phyloP scores from a whole-genome alignment of 2,329 filamentous ascomycete genomes.

The Ceratocystis albifundus region DNA sequence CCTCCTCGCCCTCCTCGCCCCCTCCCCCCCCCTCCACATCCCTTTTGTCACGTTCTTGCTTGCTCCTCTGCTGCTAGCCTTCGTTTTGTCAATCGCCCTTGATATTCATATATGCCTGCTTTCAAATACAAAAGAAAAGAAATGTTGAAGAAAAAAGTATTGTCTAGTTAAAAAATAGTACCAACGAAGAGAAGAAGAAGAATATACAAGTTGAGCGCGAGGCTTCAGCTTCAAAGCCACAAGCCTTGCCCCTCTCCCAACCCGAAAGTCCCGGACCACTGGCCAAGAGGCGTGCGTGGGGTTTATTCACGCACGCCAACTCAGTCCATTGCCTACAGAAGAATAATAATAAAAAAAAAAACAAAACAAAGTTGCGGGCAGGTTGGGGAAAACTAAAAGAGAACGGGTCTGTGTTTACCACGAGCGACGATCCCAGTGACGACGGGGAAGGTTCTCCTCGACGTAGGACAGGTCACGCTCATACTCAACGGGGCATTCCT shows the following conservation, averaged over 20 bases:
- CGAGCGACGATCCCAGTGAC: constrained; percentile 22
- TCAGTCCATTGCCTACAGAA: background rate
- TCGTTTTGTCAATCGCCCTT: constrained; percentile 9
- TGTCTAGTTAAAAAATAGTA: constrained; percentile 13
- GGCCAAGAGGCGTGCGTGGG: background rate
- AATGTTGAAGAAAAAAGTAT: constrained; percentile 8
- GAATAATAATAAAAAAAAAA: too few relatives aligned
- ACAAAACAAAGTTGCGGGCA: background rate
- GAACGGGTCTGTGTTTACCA: constrained; percentile 13
- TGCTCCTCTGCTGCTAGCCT: background rate
- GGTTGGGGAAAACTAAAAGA: background rate
- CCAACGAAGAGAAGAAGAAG: constrained; percentile 14
- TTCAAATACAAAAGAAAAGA: constrained; percentile 11
- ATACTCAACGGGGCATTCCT: constrained; percentile 15
- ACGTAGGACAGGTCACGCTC: constrained; percentile 18
- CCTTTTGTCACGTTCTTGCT: background rate
- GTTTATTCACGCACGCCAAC: background rate
- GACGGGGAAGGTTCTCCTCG: constrained; percentile 10
- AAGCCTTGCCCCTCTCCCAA: background rate
- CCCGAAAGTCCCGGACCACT: background rate
- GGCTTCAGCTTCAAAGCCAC: background rate
- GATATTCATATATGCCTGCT: constrained; percentile 9
- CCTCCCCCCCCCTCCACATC: too few relatives aligned
- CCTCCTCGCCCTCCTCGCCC: too few relatives aligned
- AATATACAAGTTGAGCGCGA: constrained; percentile 4